Conservation (phyloP, 2,329 filamentous ascomycete genomes). For the Sporothrix curviconia region DNA sequence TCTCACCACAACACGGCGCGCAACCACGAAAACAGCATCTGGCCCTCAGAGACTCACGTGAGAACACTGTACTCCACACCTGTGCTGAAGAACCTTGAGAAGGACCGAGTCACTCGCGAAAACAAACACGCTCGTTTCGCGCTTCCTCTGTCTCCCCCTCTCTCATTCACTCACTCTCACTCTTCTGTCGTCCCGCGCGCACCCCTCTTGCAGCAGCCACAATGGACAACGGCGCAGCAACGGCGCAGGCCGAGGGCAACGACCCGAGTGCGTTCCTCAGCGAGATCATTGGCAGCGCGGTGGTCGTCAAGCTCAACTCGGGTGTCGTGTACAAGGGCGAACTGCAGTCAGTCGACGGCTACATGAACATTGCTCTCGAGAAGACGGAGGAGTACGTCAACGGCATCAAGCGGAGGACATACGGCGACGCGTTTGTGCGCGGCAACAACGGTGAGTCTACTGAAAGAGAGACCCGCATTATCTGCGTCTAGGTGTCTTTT, state of each 20-base stretch:
- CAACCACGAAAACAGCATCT: neutral
- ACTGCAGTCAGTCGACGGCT: constrained; percentile 93
- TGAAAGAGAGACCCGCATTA: too few species aligned
- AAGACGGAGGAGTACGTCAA: constrained; percentile 90
- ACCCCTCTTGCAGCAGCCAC: too few species aligned
- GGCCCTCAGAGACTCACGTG: too few species aligned
- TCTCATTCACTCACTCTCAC: neutral
- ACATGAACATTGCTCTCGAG: constrained; percentile 99
- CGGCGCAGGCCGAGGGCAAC: constrained; percentile 62
- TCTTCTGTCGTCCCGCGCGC: too few species aligned
- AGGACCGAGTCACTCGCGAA: too few species aligned
- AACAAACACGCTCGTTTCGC: too few species aligned
- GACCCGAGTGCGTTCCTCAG: constrained; percentile 90
- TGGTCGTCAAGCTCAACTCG: constrained; percentile 98
- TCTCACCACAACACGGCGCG: neutral
- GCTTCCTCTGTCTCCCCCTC: too few species aligned
- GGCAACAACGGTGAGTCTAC: constrained; percentile 79
- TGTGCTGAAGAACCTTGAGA: too few species aligned
- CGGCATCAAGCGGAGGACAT: constrained; percentile 71
- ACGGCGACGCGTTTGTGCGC: constrained; percentile 91
- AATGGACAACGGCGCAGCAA: constrained; percentile 69
- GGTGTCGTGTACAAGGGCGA: constrained; percentile 97
- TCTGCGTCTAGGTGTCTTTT: too few species aligned
- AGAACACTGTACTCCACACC: too few species aligned
- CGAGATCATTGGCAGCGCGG: constrained; percentile 88